Evolutionary conservation across 2,329 filamentous ascomycete species (phyloP).

Genomic region (Cytospora schulzeri): DNA sequence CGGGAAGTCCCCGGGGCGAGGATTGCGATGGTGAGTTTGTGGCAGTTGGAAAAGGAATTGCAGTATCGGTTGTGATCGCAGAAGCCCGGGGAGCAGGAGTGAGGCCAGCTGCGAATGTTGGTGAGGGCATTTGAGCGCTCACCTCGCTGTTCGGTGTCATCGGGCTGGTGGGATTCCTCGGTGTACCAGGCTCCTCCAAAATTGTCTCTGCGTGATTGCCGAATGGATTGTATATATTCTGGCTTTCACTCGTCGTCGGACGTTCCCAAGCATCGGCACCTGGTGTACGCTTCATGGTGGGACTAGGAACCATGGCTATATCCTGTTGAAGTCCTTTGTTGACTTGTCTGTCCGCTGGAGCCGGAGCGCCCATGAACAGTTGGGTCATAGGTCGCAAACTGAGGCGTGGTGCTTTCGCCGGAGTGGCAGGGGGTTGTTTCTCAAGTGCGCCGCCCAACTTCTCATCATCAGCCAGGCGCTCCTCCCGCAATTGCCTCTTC

Average conservation of each 20-base stretch:
- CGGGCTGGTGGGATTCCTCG: slow-evolving; percentile 8
- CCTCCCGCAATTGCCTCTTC: slow-evolving; percentile 65
- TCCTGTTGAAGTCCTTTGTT: slow-evolving; percentile 35
- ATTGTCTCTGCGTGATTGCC: slow-evolving; percentile 57
- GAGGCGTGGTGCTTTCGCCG: slow-evolving; percentile 70
- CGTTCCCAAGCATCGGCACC: slow-evolving; percentile 51
- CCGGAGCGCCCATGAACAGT: slow-evolving; percentile 65
- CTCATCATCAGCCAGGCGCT: slow-evolving; percentile 62
- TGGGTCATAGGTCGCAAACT: slow-evolving; percentile 84
- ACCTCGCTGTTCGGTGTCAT: slow-evolving; percentile 26
- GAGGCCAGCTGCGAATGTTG: slow-evolving; percentile 15
- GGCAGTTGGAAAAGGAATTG: slow-evolving; percentile 13
- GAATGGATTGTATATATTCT: slow-evolving; percentile 71
- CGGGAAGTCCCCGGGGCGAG: slow-evolving; percentile 68
- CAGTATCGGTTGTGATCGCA: slow-evolving; percentile 18
- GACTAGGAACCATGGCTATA: slow-evolving; percentile 40
- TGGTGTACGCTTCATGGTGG: slow-evolving; percentile 35
- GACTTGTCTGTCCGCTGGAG: slow-evolving; percentile 54
- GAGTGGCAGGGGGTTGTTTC: slow-evolving; percentile 42
- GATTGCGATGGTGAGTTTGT: slow-evolving; percentile 58
- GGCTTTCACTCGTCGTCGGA: slow-evolving; percentile 44
- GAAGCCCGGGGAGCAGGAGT: slow-evolving; percentile 23
- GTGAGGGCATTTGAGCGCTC: slow-evolving; percentile 21
- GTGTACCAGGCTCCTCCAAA: slow-evolving; percentile 22
- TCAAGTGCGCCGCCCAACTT: slow-evolving; percentile 54